phyloP scores from a whole-genome alignment of 176 grass and related monocot species.

The Tillandsia fasciculata region DNA sequence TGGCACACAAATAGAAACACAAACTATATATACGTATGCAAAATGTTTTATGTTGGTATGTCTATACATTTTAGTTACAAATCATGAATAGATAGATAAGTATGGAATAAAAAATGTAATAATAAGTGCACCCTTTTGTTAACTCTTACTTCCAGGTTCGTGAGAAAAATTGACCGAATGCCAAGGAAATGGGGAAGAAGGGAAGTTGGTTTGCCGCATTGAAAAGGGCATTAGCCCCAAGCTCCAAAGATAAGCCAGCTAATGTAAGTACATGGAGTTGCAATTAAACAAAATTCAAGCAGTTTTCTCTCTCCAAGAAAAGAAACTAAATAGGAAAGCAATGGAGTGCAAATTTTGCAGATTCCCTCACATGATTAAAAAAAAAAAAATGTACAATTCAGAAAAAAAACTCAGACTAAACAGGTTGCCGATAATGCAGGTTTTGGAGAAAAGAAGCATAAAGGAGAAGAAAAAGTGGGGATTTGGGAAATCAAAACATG shows the following conservation, averaged over 20 bases:
- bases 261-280: constrained; percentile 41
- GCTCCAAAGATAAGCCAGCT: constrained; percentile 53
- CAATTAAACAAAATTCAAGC: neutral
- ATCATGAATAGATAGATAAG: neutral
- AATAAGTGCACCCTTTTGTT: neutral
- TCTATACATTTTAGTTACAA: neutral
- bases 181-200: constrained; percentile 93
- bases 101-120: neutral
- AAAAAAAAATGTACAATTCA: constrained; percentile 13
- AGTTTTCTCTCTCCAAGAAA: neutral
- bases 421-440: neutral
- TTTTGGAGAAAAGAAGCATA: constrained; percentile 16
- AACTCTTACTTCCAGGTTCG: constrained; percentile 13
- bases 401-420: neutral
- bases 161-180: constrained; percentile 27
- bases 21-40: neutral
- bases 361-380: neutral
- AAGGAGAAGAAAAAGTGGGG: constrained; percentile 87
- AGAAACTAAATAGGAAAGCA: neutral
- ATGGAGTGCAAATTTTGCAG: neutral
- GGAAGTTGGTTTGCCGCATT: constrained; percentile 77
- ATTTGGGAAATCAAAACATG: constrained; percentile 46
- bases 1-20: neutral
- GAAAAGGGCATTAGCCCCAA: constrained; percentile 62
- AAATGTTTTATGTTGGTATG: neutral